These are phyloP conservation scores for Andrographis paniculata DNA, from an alignment of 305 asterid genomes.

Conservation along the genomic window DNA sequence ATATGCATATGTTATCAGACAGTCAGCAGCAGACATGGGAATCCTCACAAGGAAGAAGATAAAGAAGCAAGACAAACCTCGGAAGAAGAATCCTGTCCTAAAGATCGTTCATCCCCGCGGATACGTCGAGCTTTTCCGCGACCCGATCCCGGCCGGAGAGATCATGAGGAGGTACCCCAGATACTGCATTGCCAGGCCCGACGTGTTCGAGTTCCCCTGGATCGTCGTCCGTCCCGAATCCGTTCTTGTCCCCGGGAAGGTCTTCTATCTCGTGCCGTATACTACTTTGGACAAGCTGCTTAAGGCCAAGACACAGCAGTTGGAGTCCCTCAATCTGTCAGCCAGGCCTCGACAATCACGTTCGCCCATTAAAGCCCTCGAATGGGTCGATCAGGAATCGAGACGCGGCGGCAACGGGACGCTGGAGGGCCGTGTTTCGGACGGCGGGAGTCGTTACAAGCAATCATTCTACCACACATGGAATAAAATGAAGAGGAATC, in stretches of 20 bases:
- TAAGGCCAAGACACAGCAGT: slow-evolving; percentile 28
- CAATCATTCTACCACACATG: slow-evolving; percentile 22
- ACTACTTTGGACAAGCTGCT: slow-evolving; percentile 35
- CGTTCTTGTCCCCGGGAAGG: slow-evolving; percentile 43
- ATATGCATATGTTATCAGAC: no score
- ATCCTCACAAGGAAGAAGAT: neutral
- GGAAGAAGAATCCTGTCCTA: neutral
- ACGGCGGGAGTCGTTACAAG: slow-evolving; percentile 7
- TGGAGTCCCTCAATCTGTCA: neutral
- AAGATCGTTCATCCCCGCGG: neutral
- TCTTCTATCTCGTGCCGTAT: slow-evolving; percentile 49
- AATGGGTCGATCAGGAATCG: slow-evolving; percentile 14
- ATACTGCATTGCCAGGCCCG: slow-evolving; percentile 40
- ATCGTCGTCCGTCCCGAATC: slow-evolving; percentile 56
- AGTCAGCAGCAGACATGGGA: neutral
- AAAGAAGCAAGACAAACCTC: neutral
- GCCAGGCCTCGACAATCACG: neutral
- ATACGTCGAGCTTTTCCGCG: neutral
- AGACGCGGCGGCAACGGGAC: slow-evolving; percentile 10
- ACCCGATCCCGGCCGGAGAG: neutral
- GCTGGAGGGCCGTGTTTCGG: slow-evolving; percentile 11
- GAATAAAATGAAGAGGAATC: slow-evolving; percentile 20
- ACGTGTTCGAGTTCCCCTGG: slow-evolving; percentile 54
- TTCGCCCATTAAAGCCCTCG: slow-evolving; percentile 16
- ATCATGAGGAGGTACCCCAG: neutral